Conservation (phyloP, 1,284 basidiomycete species). For the Volvariella surrecta region DNA sequence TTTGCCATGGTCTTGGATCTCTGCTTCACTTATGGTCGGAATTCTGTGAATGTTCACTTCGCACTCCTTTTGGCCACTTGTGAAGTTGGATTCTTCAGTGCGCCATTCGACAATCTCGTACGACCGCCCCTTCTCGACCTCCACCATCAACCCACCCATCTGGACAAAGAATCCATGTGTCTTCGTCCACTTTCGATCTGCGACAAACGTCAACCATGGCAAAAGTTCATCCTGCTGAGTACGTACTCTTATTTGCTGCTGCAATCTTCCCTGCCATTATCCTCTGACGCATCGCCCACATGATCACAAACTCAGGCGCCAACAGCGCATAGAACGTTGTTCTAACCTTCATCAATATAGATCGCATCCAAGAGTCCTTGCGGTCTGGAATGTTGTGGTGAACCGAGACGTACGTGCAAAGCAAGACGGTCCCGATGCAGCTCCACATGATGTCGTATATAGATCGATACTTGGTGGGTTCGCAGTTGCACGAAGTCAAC, state of each 20-base stretch:
- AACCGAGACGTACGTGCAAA: constrained; percentile 20
- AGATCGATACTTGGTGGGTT: constrained; percentile 1
- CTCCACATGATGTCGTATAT: constrained; percentile 18
- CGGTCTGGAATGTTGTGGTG: constrained; percentile 21
- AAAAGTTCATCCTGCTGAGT: background rate
- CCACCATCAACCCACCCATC: constrained; percentile 16
- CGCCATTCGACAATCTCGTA: too few relatives aligned
- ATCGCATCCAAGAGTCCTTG: background rate
- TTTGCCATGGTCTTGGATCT: background rate
- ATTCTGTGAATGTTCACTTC: constrained; percentile 16
- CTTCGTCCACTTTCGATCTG: constrained; percentile 10
- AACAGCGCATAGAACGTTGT: constrained; percentile 16
- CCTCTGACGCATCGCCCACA: constrained; percentile 19
- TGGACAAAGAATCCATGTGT: constrained; percentile 14
- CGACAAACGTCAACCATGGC: constrained; percentile 4
- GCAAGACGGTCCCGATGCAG: constrained; percentile 17
- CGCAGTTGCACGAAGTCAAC: too few relatives aligned
- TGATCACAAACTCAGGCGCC: constrained; percentile 18
- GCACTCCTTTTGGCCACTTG: constrained; percentile 1
- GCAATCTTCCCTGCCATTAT: constrained; percentile 9
- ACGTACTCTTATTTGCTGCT: background rate
- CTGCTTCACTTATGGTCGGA: constrained; percentile 17
- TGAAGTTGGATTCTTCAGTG: too few relatives aligned
- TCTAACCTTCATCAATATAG: constrained; percentile 5
- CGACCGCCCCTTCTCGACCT: too few relatives aligned